Evolutionary conservation across 2,329 filamentous ascomycete species (phyloP).

Genomic region (Verticillium albo-atrum): DNA sequence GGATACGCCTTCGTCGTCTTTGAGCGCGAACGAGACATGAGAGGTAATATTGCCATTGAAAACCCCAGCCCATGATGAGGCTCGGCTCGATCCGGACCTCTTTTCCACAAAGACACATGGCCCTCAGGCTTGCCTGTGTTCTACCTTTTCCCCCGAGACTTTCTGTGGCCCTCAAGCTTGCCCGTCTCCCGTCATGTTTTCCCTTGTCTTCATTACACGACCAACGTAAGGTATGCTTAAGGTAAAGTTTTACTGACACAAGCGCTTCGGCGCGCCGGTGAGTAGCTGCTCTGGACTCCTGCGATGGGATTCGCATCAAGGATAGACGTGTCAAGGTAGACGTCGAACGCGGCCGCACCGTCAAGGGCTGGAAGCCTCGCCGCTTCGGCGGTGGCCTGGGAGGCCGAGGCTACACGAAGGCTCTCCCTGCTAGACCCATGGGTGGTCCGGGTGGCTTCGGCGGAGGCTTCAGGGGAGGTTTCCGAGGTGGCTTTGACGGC

Average conservation of each 20-base stretch:
- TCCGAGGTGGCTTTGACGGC: slow-evolving; percentile 33
- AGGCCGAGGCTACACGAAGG: slow-evolving; percentile 88
- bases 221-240: slow-evolving; percentile 26
- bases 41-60: slow-evolving; percentile 66
- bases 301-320: slow-evolving; percentile 88
- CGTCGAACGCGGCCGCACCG: slow-evolving; percentile 91
- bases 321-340: slow-evolving; percentile 91
- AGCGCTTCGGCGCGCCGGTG: slow-evolving; percentile 53
- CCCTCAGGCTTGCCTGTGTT: slow-evolving; percentile 38
- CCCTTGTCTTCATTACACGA: slow-evolving; percentile 16
- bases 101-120: slow-evolving; percentile 31
- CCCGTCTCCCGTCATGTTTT: slow-evolving; percentile 36
- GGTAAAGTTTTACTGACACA: slow-evolving; percentile 67
- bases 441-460: slow-evolving; percentile 57
- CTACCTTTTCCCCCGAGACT: slow-evolving; percentile 37
- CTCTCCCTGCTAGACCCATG: slow-evolving; percentile 64
- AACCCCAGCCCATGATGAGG: slow-evolving; percentile 5
- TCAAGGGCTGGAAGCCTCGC: slow-evolving; percentile 88
- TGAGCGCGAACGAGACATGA: slow-evolving; percentile 97
- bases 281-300: slow-evolving; percentile 82
- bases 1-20: slow-evolving; percentile 98
- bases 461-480: slow-evolving; percentile 47
- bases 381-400: slow-evolving; percentile 89
- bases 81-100: slow-evolving; percentile 11
- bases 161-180: slow-evolving; percentile 52